These are phyloP conservation scores for Magnaporthiopsis rhizophila DNA, from an alignment of 2,329 filamentous ascomycete species.

Conservation along the genomic window DNA sequence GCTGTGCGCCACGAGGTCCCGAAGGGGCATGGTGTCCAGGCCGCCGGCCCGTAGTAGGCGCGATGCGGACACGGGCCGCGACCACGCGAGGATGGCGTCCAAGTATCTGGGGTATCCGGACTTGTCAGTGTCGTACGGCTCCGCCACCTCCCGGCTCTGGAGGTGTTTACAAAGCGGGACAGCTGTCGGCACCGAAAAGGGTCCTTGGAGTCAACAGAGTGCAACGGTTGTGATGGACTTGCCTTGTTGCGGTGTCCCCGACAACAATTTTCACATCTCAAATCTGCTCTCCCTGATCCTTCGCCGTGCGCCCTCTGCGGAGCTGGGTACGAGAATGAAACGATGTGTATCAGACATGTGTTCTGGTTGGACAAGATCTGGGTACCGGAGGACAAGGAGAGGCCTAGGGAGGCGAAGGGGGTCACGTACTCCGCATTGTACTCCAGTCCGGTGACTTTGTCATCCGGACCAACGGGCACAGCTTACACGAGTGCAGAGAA, in stretches of 20 bases:
- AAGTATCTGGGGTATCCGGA: slow-evolving; percentile 42
- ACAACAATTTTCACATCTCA: slow-evolving; percentile 35
- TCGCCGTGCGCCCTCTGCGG: slow-evolving; percentile 31
- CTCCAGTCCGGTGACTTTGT: slow-evolving; percentile 38
- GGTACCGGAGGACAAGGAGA: neutral
- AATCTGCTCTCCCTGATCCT: slow-evolving; percentile 30
- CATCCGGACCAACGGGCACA: slow-evolving; percentile 33
- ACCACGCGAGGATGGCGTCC: slow-evolving; percentile 33
- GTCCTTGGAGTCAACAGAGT: neutral
- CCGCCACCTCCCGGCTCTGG: slow-evolving; percentile 22
- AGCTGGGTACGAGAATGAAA: neutral
- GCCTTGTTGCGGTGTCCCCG: slow-evolving; percentile 40
- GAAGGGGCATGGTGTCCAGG: slow-evolving; percentile 45
- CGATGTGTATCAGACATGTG: neutral
- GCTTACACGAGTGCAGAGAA: slow-evolving; percentile 42
- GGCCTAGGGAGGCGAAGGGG: neutral
- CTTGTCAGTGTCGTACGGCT: slow-evolving; percentile 47
- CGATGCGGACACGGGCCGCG: slow-evolving; percentile 24
- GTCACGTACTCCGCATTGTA: slow-evolving; percentile 27
- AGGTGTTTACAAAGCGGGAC: slow-evolving; percentile 15
- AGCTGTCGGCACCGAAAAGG: neutral
- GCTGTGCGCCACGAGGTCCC: slow-evolving; percentile 36
- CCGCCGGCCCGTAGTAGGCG: slow-evolving; percentile 40
- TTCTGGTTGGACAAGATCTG: neutral
- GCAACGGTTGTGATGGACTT: slow-evolving; percentile 14